A percentile compares a stretch with the other conserved stretches of the same genome.
Conservation (phyloP, 495 filamentous ascomycete species). For the Daldinia childiae region DNA sequence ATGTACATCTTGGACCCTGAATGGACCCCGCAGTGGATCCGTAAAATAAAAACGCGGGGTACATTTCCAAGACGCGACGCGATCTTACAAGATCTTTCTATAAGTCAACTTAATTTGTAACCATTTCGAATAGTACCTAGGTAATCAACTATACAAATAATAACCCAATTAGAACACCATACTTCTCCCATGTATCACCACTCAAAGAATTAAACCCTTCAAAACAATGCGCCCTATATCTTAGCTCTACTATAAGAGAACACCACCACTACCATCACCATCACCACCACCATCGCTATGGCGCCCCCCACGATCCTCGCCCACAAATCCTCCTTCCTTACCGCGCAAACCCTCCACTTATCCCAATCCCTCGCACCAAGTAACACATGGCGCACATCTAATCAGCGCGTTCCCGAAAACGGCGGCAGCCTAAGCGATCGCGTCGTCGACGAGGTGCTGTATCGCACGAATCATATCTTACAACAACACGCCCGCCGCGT, state of each 20-base stretch:
- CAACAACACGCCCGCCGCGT: conserved; percentile 75
- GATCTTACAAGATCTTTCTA: neutral
- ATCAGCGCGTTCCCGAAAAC: conserved; percentile 52
- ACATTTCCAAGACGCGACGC: conserved; percentile 21
- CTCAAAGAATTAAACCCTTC: neutral
- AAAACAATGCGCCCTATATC: neutral
- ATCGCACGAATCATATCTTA: conserved; percentile 70
- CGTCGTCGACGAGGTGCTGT: conserved; percentile 55
- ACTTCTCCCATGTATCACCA: neutral
- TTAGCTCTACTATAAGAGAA: neutral
- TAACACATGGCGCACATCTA: conserved; percentile 63
- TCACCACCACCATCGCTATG: conserved; percentile 14
- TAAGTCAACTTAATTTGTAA: neutral
- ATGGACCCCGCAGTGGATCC: conserved; percentile 11
- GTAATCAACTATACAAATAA: neutral
- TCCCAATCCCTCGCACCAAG: conserved; percentile 65
- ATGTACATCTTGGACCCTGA: neutral
- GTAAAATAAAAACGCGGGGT: conserved; percentile 11
- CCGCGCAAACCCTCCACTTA: conserved; percentile 69
- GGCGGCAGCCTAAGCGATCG: conserved; percentile 63
- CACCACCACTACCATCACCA: neutral
- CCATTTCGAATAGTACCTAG: too few species aligned
- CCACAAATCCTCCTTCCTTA: conserved; percentile 71
- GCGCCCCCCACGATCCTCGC: conserved; percentile 63
- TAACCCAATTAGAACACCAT: neutral